A percentile compares a stretch with the other conserved stretches of the same genome.
These are phyloP conservation scores for Corymbia citriodora DNA, from an alignment of 441 rosid species.

Conservation along the genomic window DNA sequence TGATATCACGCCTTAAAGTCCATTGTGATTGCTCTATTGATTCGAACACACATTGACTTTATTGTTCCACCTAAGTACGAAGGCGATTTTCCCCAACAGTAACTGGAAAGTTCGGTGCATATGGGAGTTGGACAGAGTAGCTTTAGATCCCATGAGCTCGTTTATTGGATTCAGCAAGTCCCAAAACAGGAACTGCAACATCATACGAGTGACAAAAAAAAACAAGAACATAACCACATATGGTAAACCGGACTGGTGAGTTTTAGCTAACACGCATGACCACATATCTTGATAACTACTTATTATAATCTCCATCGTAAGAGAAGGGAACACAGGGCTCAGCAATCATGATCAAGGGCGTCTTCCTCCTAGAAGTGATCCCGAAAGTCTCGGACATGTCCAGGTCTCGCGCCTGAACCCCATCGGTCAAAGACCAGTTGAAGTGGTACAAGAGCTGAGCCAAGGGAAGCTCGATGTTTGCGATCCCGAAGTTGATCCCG, in stretches of 20 bases:
- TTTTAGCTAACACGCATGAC: background rate
- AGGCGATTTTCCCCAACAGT: background rate
- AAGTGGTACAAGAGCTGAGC: constrained; percentile 22
- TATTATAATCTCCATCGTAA: background rate
- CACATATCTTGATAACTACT: background rate
- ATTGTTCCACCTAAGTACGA: too few species aligned
- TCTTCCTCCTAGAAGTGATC: background rate
- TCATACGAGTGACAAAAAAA: background rate
- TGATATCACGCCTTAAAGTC: too few species aligned
- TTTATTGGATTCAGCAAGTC: background rate
- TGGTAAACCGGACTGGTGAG: background rate
- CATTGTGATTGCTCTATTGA: too few species aligned
- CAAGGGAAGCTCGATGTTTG: constrained; percentile 16
- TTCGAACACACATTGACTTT: too few species aligned
- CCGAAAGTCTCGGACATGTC: constrained; percentile 19
- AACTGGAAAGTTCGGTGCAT: background rate
- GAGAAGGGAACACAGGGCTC: background rate
- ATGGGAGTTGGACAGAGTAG: background rate
- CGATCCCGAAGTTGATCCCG: constrained; percentile 3
- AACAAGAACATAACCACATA: background rate
- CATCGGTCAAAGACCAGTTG: constrained; percentile 16
- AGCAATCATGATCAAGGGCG: background rate
- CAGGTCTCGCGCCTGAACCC: background rate
- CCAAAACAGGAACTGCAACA: background rate
- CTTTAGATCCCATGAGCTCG: background rate